Percentiles rank a stretch among this genome's conserved stretches.
Evolutionary conservation across 1,139 yeast species (phyloP).

Genomic region (Pneumocystis oryctolagi): DNA sequence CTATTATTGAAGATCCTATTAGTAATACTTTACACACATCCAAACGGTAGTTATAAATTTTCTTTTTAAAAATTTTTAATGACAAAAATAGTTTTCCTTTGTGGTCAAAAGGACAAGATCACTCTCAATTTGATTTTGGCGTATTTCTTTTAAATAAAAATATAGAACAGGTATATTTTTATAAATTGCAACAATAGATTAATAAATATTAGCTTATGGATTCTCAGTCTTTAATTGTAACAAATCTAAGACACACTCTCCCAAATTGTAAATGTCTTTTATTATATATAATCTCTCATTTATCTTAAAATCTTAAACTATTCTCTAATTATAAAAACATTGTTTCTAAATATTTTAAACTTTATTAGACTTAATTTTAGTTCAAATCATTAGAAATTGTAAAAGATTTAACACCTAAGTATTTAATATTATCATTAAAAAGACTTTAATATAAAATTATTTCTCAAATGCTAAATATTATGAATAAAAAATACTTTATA

Average conservation of each 20-base stretch:
- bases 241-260: constrained; percentile 27
- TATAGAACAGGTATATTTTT: constrained; percentile 28
- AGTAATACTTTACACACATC: neutral
- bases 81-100: constrained; percentile 29
- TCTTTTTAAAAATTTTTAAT: constrained; percentile 5
- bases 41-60: neutral
- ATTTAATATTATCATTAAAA: too few relatives aligned
- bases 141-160: constrained; percentile 34
- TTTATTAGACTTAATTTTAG: too few relatives aligned
- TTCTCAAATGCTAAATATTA: too few relatives aligned
- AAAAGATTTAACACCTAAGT: too few relatives aligned
- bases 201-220: constrained; percentile 24
- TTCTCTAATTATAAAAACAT: neutral
- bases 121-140: constrained; percentile 39
- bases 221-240: constrained; percentile 23
- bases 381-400: too few relatives aligned
- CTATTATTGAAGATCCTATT: constrained; percentile 38
- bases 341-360: neutral
- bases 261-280: constrained; percentile 29
- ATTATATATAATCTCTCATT: constrained; percentile 13
- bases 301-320: neutral
- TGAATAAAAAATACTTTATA: too few relatives aligned
- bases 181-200: neutral
- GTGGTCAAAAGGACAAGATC: constrained; percentile 35
- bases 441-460: too few relatives aligned